Conservation (phyloP, 2,329 filamentous ascomycete species). For the Coniochaeta hoffmannii region DNA sequence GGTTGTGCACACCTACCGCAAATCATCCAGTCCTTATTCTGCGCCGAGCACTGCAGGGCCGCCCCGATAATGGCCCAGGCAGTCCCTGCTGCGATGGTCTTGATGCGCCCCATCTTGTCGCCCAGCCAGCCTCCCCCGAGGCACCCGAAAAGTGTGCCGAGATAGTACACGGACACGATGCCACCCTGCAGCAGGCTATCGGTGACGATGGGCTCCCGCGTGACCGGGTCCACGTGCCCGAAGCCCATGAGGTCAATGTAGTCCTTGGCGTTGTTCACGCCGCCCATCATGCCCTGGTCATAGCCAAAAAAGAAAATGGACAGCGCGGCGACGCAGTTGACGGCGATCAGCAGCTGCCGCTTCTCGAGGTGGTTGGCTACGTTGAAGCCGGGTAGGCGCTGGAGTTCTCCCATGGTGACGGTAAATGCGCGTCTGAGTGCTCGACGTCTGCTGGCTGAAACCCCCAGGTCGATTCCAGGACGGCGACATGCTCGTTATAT, state of each 20-base stretch:
- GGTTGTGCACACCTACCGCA: conserved; percentile 38
- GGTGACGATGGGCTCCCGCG: conserved; percentile 43
- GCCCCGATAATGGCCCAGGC: conserved; percentile 55
- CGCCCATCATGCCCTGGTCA: conserved; percentile 52
- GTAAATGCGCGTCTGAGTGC: too few relatives aligned
- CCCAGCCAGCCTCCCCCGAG: conserved; percentile 45
- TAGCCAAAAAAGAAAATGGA: conserved; percentile 45
- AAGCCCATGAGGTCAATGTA: conserved; percentile 59
- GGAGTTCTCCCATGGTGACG: neutral
- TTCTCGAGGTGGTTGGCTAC: conserved; percentile 49
- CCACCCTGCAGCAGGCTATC: conserved; percentile 55
- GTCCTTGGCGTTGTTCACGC: conserved; percentile 57
- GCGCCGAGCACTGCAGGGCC: conserved; percentile 55
- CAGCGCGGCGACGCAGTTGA: conserved; percentile 55
- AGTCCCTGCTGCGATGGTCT: conserved; percentile 53
- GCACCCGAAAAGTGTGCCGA: conserved; percentile 56
- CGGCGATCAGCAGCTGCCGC: conserved; percentile 46
- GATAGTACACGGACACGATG: conserved; percentile 49
- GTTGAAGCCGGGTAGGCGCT: conserved; percentile 10
- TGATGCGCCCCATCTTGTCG: conserved; percentile 55
- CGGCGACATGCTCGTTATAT: too few relatives aligned
- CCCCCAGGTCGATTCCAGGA: too few relatives aligned
- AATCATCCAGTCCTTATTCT: conserved; percentile 64
- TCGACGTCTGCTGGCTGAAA: too few relatives aligned
- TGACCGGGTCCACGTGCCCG: conserved; percentile 46